Evolutionary conservation across 83 land plant genomes (phyloP), one percentile per base, ranked within the genome.

Genomic region (Picea abies): DNA sequence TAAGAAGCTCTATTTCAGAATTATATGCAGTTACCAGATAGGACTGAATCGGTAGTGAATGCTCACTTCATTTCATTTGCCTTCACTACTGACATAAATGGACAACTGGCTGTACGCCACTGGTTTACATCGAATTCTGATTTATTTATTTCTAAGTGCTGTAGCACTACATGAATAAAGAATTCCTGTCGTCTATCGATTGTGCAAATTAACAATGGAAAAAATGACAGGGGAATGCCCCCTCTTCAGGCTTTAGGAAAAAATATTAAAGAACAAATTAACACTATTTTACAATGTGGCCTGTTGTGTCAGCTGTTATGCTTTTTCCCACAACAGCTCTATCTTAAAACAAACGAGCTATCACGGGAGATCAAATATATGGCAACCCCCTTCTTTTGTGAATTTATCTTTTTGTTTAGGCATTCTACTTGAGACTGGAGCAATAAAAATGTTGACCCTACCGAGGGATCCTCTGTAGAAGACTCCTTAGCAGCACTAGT

Each of bases 151-250:
- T 22, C 22, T 49, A 47, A 73, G 58, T 73, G 58, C 77, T 73
- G 26, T 47, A 20, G 77, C 77, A 73, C 77, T 2, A 20, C 41
- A 44, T 41, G 77, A 73, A 73, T 73, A 73, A 73, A 73, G 77
- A 73, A 73, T 73, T 73, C 77, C 41, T 47, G 22, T 3, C n/a
- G 77, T 58, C 77, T 73, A 73, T 41, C 56, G 37, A 73, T 73
- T 10, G 22, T 73, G 41, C 58, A 73, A 73, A 73, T 73, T 73
- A 39, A 73, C 41, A 73, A 44, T 73, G 56, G 22, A 22, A 73
- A 73, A 73, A 73, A 73, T 73, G 47, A 73, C 47, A 73, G 77
- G 77, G 77, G 77, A 73, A 73, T 73, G 77, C 14, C 77, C 77
- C 77, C 77, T 44, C 58, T 44, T 73, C 14, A n/a, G 58, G 77